Evolutionary conservation across 1,284 basidiomycete species (phyloP), one percentile per base, ranked within the genome.

Genomic region (Polyporus tsugae): DNA sequence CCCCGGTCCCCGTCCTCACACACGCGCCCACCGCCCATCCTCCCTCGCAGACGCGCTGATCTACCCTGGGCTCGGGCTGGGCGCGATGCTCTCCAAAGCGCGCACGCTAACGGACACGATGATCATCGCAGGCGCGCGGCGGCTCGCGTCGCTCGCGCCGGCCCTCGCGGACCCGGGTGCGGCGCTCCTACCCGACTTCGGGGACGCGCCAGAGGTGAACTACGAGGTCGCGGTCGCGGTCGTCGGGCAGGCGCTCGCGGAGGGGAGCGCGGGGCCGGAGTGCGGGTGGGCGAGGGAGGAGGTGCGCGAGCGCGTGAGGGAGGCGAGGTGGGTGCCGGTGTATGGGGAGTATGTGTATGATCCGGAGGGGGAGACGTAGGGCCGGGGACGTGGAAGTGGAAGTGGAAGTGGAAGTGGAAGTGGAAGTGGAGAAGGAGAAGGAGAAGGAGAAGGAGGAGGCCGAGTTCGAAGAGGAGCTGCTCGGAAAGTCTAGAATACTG

Each of bases 201-300:
- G 80, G 9, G 88, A 91, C 69, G 89, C 93, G 0, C 89, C 91
- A 0, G 76, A 76, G 6, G 89, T 94, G 46, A 94, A 93, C 78
- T 89, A 91, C 70, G 91, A 94, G 77, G 86, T 95, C n/a, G 93
- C 91, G 0, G 85, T 94, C 0, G 92, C 93, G 0, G 94, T 95
- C 11, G 88, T 92, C 4, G 87, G 93, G 74, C 87, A 92, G 70
- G 92, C 93, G 0, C 85, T 94, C 36, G 83, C 87, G 60, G 94
- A 96, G 77, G 92, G 91, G 0, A 84, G 83, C 59, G 88, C 90
- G 0, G 82, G 81, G 6, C 86, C 87, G 1, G 74, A 79, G 9
- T 90, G 46, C 46, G 22, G 10, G 46, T 49, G 88, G 88, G 77
- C 73, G 57, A 82, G 83, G 72, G 85, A 85, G 53, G 82, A 88